phyloP scores from a whole-genome alignment of 1,284 basidiomycete genomes.

The Cryptococcus sp. region DNA sequence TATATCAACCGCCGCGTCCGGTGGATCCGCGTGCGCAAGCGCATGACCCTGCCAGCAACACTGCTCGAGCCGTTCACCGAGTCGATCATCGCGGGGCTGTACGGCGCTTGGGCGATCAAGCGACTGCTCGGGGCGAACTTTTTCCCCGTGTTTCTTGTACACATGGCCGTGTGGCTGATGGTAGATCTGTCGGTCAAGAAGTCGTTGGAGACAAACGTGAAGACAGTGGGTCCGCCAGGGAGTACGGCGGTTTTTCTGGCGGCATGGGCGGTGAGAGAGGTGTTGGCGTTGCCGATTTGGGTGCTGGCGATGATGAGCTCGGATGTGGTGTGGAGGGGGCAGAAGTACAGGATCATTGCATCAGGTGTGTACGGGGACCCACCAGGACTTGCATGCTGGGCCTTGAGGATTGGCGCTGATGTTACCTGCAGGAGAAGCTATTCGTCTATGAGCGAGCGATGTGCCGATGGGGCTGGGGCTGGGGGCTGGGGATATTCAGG shows the following conservation, averaged over 20 bases:
- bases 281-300: constrained; percentile 81
- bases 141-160: constrained; percentile 63
- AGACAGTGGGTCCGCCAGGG: constrained; percentile 63
- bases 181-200: constrained; percentile 46
- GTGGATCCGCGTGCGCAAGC: constrained; percentile 92
- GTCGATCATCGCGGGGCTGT: constrained; percentile 64
- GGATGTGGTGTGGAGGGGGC: constrained; percentile 78
- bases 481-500: too few species aligned
- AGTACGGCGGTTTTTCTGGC: constrained; percentile 58
- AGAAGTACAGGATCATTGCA: constrained; percentile 40
- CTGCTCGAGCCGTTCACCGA: constrained; percentile 87
- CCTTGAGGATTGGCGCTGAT: neutral
- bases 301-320: constrained; percentile 71
- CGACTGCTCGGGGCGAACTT: constrained; percentile 61
- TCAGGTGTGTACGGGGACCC: constrained; percentile 30
- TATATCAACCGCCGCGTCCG: constrained; percentile 82
- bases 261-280: constrained; percentile 74
- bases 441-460: too few species aligned
- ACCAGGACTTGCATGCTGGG: neutral
- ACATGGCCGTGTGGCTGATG: constrained; percentile 61
- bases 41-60: constrained; percentile 81
- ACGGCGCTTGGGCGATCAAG: constrained; percentile 59
- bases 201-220: constrained; percentile 55
- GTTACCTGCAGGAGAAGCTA: too few species aligned
- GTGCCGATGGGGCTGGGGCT: too few species aligned